A percentile compares a stretch with the other conserved stretches of the same genome.
These are phyloP conservation scores for Erythrophleum fordii DNA, from an alignment of 306 rosid genomes.

Conservation along the genomic window DNA sequence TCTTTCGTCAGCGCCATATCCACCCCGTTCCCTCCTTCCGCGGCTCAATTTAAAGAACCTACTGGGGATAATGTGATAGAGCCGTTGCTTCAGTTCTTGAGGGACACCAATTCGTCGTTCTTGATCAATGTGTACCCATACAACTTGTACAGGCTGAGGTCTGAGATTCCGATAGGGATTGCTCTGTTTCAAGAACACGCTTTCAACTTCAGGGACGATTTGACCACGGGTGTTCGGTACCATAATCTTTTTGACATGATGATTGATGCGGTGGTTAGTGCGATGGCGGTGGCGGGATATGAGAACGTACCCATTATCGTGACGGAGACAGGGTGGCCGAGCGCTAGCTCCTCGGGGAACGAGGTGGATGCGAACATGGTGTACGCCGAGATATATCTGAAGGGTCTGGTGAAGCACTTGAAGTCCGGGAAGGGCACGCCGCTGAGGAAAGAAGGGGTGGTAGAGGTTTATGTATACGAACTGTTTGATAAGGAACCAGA, in stretches of 20 bases:
- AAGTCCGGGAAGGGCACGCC: slow-evolving; percentile 77
- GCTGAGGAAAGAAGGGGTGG: slow-evolving; percentile 66
- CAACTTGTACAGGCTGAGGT: slow-evolving; percentile 62
- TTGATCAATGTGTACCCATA: slow-evolving; percentile 82
- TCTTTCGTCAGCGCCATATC: slow-evolving; percentile 61
- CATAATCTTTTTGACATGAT: slow-evolving; percentile 79
- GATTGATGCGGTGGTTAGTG: slow-evolving; percentile 72
- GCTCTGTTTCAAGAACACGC: slow-evolving; percentile 77
- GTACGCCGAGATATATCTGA: slow-evolving; percentile 76
- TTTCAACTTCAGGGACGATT: slow-evolving; percentile 80
- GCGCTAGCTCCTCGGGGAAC: slow-evolving; percentile 40
- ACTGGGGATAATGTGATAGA: slow-evolving; percentile 38
- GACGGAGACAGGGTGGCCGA: slow-evolving; percentile 94
- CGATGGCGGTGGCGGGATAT: slow-evolving; percentile 71
- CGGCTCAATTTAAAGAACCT: slow-evolving; percentile 66
- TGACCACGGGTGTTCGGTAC: slow-evolving; percentile 77
- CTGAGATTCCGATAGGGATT: slow-evolving; percentile 71
- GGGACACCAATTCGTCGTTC: slow-evolving; percentile 83
- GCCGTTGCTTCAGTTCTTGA: slow-evolving; percentile 73
- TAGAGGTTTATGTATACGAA: slow-evolving; percentile 64
- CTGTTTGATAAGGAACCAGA: slow-evolving; percentile 61
- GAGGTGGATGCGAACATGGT: slow-evolving; percentile 73
- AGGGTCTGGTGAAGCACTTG: slow-evolving; percentile 65
- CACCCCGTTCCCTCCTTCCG: slow-evolving; percentile 76
- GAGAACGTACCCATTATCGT: slow-evolving; percentile 68